Base-by-base conservation (phyloP, 345 rosid species). In the Lepidium sativum region DNA sequence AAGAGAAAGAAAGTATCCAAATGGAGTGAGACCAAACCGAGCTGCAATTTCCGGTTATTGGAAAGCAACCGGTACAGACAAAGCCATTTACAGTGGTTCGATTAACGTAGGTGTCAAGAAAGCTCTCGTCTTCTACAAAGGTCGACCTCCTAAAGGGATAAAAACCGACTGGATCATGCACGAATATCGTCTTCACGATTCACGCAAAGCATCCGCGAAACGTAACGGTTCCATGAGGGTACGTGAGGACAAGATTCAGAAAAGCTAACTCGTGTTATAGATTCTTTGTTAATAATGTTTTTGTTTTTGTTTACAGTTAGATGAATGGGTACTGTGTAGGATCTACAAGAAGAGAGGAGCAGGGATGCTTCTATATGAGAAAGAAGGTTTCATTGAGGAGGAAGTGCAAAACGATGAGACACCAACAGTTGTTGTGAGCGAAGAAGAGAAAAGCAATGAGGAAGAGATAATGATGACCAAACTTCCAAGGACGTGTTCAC, bases 111-210 rank as follows among this genome's bases (percentile, higher is more conserved):
- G 98, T 18, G 86, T 86, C 47, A 91, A 91, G 77, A 91, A 91
- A 73, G 82, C 95, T 72, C 96, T 91, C 13, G 98, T 91, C 2
- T 91, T 91, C 62, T 91, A 91, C 79, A 67, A 76, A 70, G 98
- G 98, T 0, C 70, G 77, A 51, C 98, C 98, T 12, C 96, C 98
- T 0, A 91, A 86, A 55, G 98, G 98, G 0, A 34, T 65, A 33
- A 91, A 91, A 66, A 83, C 90, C 0, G 92, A 91, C 40, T 91
- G 98, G 98, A 88, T 91, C 68, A 91, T 91, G 98, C 98, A 88
- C 38, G 98, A 91, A 70, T 91, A 88, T 73, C 87, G 98, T 8
- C 74, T 88, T n/a, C 68, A 20, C 23, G 96, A 83, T 38, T 66
- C 89, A 0, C 75, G 70, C 41, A 71, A 71, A 29, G 54, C 80